Conservation (phyloP, 225 moss, liverwort and hornwort genomes). For the Climacium dendroides region DNA sequence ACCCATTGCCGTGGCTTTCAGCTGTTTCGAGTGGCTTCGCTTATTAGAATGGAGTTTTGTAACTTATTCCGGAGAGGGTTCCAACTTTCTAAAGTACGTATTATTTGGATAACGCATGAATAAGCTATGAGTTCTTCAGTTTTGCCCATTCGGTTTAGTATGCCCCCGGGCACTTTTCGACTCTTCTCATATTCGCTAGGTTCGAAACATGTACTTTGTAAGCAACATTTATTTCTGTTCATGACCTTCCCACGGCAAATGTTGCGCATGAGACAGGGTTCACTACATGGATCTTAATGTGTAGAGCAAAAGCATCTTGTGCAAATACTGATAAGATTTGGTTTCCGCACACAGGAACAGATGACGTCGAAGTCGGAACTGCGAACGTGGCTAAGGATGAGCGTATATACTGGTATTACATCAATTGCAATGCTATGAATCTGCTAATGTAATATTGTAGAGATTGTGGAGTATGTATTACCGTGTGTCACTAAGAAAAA, state of each 20-base stretch:
- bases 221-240: background rate
- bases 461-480: background rate
- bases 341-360: conserved; percentile 14
- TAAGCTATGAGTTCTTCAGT: background rate
- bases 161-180: background rate
- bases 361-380: conserved; percentile 6
- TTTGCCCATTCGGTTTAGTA: background rate
- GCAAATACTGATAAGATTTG: background rate
- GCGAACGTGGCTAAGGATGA: conserved; percentile 33
- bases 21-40: background rate
- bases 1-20: background rate
- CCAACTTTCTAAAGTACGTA: background rate
- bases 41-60: background rate
- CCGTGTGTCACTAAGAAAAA: background rate
- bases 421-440: background rate
- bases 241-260: background rate
- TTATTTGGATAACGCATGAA: background rate
- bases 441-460: background rate
- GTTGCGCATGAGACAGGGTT: background rate
- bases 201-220: background rate
- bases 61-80: background rate
- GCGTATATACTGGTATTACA: conserved; percentile 68
- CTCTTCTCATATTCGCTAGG: background rate
- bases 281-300: background rate
- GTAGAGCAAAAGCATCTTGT: background rate